Evolutionary conservation across 2,329 filamentous ascomycete species (phyloP), one percentile per base, ranked within the genome.

Genomic region (Neopestalotiopsis sp.): DNA sequence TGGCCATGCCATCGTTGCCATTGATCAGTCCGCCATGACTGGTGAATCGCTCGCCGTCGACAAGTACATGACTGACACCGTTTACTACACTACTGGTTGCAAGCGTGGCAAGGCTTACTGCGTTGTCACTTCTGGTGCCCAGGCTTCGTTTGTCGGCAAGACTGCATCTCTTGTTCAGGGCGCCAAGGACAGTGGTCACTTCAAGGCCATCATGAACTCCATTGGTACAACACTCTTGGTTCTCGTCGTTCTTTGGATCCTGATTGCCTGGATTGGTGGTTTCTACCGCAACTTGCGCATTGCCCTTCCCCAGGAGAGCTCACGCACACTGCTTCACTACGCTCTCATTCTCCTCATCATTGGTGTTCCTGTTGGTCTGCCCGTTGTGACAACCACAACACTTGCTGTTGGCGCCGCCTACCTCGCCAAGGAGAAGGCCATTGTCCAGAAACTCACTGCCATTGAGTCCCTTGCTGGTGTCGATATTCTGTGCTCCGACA

Each of bases 121-220:
- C 78, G 85, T 92, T 69, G 85, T 88, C 76, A 85, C 87, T 72
- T 85, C 87, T 75, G 89, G 88, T 73, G 90, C 90, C 63, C 88
- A 86, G 78, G 86, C 87, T 83, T 92, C 90, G 71, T 92, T 92
- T 84, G 90, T 92, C 80, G 90, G 90, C 84, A 89, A 89, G 82
- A 92, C 90, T 76, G 90, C 90, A 74, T 86, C 86, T 76, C 86
- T 92, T 70, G 90, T 92, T 65, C 87, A 91, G 82, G 90, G 90
- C 76, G 90, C 90, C 74, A 85, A 91, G 83, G 90, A 92, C 80
- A 85, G 88, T 75, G 90, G 90, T 85, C 90, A 91, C 82, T 92
- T 92, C 88, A 92, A 92, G 85, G 90, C 90, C 75, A 91, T 92
- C 87, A 92, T 92, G 90, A 90, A 92, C 88, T 90, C 88, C 78